Evolutionary conservation across 148 eudicot species (phyloP), one percentile per base, ranked within the genome.

Genomic region (Salicornia ramosissima): DNA sequence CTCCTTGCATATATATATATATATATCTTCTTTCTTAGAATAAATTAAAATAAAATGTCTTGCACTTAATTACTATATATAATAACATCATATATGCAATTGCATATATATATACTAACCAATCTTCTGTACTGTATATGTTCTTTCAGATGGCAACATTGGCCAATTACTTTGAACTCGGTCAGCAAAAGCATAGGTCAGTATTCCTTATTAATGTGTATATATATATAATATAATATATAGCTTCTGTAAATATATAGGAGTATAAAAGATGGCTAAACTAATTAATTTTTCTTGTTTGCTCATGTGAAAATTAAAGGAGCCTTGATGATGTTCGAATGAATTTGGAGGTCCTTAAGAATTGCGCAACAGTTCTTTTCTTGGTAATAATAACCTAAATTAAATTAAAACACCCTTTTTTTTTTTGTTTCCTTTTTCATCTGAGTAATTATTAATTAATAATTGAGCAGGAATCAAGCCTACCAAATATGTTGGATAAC

Each of bases 311-410:
- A 0, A 5, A 43, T 45, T 62, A 65, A 76, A 92, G 98, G 81
- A 94, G 96, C 78, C 90, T 94, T 30, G 98, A 88, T 62, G 98
- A 94, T 76, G 96, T 87, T 52, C 88, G 97, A 33, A 85, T 90
- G 97, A 94, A 90, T 72, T 76, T 94, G 80, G 98, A 94, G 78
- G 97, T 94, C 52, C 81, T 94, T 65, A 94, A 94, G 79, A 87
- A 87, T 57, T 94, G 98, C 54, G 98, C 98, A 39, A 88, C 98
- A 26, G 98, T 94, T 12, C 72, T 94, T 16, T 82, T 94, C 69
- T 71, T 94, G 95, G 98, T 93, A 87, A n/a, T n/a, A n/a, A n/a
- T n/a, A n/a, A n/a, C n/a, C n/a, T n/a, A n/a, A n/a, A n/a, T n/a
- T n/a, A n/a, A n/a, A n/a, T n/a, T n/a, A n/a, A n/a, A n/a, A n/a